These are phyloP conservation scores for Cicer pinnatifidum DNA, from an alignment of 306 rosid species.

Conservation along the genomic window DNA sequence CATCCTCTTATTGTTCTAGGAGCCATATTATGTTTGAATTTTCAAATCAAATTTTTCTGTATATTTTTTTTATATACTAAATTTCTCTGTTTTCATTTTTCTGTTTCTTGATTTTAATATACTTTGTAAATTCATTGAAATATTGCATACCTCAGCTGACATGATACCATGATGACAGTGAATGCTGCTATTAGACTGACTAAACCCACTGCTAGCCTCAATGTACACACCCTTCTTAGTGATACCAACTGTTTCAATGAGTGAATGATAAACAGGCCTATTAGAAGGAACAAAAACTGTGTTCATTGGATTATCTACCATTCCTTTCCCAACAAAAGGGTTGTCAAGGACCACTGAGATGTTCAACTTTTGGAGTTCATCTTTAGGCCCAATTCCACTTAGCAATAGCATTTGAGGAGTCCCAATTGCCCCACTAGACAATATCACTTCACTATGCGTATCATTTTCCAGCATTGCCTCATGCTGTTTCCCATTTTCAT, in stretches of 20 bases:
- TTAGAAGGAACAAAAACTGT: constrained; percentile 72
- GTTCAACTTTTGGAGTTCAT: constrained; percentile 65
- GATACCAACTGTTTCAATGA: constrained; percentile 88
- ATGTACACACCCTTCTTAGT: constrained; percentile 82
- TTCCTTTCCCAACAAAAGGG: constrained; percentile 79
- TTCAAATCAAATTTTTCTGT: neutral
- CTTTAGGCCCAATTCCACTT: constrained; percentile 87
- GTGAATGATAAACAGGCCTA: constrained; percentile 60
- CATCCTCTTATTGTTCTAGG: neutral
- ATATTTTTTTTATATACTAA: too few relatives aligned
- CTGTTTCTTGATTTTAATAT: neutral
- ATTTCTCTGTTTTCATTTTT: neutral
- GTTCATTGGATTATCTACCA: constrained; percentile 97
- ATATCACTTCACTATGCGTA: constrained; percentile 65
- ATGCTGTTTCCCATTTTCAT: constrained; percentile 81
- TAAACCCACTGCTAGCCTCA: constrained; percentile 89
- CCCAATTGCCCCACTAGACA: constrained; percentile 88
- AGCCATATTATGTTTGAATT: neutral
- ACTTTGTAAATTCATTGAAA: constrained; percentile 10
- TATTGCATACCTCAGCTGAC: constrained; percentile 85
- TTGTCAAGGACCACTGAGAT: constrained; percentile 69
- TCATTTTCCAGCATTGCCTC: constrained; percentile 60
- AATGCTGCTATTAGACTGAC: constrained; percentile 82
- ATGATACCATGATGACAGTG: constrained; percentile 89
- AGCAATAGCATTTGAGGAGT: constrained; percentile 85